Base-by-base conservation (phyloP, 1,284 basidiomycete genomes). In the Austropuccinia psidii region DNA sequence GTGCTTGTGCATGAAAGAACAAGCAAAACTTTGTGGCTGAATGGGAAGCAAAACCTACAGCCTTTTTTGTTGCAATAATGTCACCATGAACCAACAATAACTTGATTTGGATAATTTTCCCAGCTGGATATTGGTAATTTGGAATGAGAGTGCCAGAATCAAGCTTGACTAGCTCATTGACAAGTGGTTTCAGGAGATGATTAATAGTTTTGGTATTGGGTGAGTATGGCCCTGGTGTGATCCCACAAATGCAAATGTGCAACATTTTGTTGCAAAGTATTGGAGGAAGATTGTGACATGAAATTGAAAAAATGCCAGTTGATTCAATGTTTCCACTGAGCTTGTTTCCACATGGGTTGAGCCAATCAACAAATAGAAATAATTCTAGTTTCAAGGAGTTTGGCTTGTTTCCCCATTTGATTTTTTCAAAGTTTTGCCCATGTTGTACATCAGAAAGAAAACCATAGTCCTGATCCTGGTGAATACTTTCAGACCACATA, bases 331-430 rank as follows among this genome's bases (percentile, higher is more conserved):
- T 70, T 31, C 67, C 55, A 19, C 37, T 58, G 13, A 49, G 49
- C 49, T 67, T 67, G 65, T 67, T 67, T 33, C 65, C 65, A 21
- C 50, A 39, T 24, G 65, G 65, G 43, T 68, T 68, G 47, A 68
- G 55, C 65, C 65, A 68, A 45, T 68, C 65, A 21, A 68, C 37
- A 57, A 68, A 57, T 15, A 68, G 17, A 27, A 39, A 55, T 8
- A 68, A 17, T 2, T 5, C 33, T 19, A 68, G n/a, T 7, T 68
- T 55, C 0, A 68, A 29, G 15, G 52, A 13, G 43, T 41, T 35
- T 8, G 50, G 15, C 15, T 6, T 1, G 19, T 54, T 21, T 21
- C 43, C 43, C 52, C 41, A 50, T 24, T 19, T 47, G 9, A 39
- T 45, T 7, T 29, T 35, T n/a, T 1, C 11, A 24, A 60, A 58